Conservation (phyloP, 306 rosid genomes). For the Dryas alaskensis region DNA sequence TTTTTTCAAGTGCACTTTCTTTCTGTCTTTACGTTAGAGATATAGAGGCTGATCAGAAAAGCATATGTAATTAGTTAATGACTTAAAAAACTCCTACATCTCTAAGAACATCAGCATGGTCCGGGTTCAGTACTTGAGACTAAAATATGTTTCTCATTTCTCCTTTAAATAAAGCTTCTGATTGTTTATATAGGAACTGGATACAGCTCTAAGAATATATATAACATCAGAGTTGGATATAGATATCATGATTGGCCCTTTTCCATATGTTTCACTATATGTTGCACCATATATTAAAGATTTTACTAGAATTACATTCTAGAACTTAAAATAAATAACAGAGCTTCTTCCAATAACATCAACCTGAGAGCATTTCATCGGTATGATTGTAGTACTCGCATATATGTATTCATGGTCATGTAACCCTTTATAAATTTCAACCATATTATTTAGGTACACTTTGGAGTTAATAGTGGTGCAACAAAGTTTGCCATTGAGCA, state of each 20-base stretch:
- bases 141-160: not conserved
- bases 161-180: not conserved
- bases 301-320: too few relatives aligned
- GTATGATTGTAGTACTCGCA: not conserved
- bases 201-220: not conserved
- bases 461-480: conserved; percentile 97
- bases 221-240: too few relatives aligned
- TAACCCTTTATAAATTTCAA: conserved; percentile 11
- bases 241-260: not conserved
- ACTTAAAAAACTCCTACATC: not conserved
- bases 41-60: not conserved
- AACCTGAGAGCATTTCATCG: not conserved
- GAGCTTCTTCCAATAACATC: not conserved
- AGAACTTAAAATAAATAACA: not conserved
- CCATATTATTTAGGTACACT: conserved; percentile 60
- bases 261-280: conserved; percentile 1
- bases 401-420: conserved; percentile 8
- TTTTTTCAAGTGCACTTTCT: not conserved
- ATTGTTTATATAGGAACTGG: not conserved
- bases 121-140: not conserved
- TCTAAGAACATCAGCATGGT: not conserved
- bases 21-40: not conserved
- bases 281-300: not conserved
- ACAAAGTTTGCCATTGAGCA: conserved; percentile 84
- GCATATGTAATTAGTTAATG: not conserved